Conservation (phyloP, 805 yeast species). For the Dipodascus geniculatus region DNA sequence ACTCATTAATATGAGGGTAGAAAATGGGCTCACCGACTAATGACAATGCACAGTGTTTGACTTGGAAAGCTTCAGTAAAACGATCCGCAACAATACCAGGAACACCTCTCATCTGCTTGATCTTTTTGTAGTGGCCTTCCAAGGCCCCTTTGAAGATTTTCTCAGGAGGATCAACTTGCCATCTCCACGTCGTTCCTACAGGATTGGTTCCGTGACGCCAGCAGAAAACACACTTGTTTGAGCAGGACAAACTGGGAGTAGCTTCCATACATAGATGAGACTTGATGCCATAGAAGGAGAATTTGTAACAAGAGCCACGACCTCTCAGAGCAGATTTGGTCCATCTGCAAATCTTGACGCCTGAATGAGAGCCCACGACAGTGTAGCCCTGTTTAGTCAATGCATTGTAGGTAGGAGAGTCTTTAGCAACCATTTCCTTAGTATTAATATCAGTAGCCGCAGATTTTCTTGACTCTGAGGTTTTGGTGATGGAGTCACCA, state of each 20-base stretch:
- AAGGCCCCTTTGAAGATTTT: constrained; percentile 74
- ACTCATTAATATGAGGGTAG: constrained; percentile 82
- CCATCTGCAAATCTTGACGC: constrained; percentile 94
- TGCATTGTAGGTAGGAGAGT: constrained; percentile 79
- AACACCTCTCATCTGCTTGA: constrained; percentile 89
- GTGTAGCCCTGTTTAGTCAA: constrained; percentile 90
- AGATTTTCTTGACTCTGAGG: constrained; percentile 21
- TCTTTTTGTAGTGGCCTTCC: constrained; percentile 80
- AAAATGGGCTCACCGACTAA: constrained; percentile 92
- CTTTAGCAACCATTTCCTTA: constrained; percentile 82
- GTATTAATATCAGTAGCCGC: background rate
- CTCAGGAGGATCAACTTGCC: constrained; percentile 91
- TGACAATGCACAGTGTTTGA: constrained; percentile 84
- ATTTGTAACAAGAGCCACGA: constrained; percentile 88
- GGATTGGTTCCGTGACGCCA: constrained; percentile 98
- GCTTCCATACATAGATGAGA: constrained; percentile 94
- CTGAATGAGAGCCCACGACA: constrained; percentile 87
- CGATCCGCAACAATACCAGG: constrained; percentile 88
- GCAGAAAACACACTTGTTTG: constrained; percentile 91
- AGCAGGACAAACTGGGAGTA: constrained; percentile 86
- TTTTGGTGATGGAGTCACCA: constrained; percentile 34
- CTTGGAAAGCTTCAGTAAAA: constrained; percentile 82
- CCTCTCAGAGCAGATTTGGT: constrained; percentile 90
- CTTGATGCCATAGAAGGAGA: constrained; percentile 80
- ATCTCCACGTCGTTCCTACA: constrained; percentile 90